phyloP scores from a whole-genome alignment of 2,329 filamentous ascomycete species.

The Fusarium sulawesiense region DNA sequence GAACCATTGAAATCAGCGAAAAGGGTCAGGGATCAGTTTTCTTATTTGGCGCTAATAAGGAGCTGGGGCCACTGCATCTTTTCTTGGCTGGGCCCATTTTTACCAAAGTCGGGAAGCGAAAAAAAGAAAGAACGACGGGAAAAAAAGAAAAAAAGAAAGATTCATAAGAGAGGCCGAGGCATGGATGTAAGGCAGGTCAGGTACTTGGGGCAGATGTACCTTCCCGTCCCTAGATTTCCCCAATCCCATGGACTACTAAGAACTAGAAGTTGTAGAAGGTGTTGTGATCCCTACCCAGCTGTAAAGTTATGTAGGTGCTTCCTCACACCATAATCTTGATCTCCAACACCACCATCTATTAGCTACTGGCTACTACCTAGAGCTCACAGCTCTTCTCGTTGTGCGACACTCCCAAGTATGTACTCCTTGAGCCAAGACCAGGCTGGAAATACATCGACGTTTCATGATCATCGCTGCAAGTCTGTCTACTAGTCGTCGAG shows the following conservation, averaged over 20 bases:
- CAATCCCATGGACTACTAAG: slow-evolving; percentile 2
- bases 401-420: neutral
- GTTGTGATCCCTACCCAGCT: slow-evolving; percentile 1
- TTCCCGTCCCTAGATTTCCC: neutral
- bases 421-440: neutral
- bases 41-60: slow-evolving; percentile 17
- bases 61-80: slow-evolving; percentile 41
- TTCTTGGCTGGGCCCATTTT: slow-evolving; percentile 18
- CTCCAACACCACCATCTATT: slow-evolving; percentile 3
- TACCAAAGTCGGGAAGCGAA: slow-evolving; percentile 6
- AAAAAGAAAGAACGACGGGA: slow-evolving; percentile 6
- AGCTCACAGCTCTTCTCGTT: neutral
- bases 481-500: slow-evolving; percentile 5
- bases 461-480: slow-evolving; percentile 20
- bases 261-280: neutral
- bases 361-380: neutral
- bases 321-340: slow-evolving; percentile 10
- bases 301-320: slow-evolving; percentile 20
- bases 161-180: neutral
- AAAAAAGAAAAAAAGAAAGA: neutral
- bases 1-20: slow-evolving; percentile 10
- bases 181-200: neutral
- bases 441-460: slow-evolving; percentile 9
- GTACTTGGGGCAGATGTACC: slow-evolving; percentile 34
- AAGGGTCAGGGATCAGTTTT: slow-evolving; percentile 27